phyloP scores from a whole-genome alignment of 1,139 yeast species.

The Suhomyces ambrosiae region DNA sequence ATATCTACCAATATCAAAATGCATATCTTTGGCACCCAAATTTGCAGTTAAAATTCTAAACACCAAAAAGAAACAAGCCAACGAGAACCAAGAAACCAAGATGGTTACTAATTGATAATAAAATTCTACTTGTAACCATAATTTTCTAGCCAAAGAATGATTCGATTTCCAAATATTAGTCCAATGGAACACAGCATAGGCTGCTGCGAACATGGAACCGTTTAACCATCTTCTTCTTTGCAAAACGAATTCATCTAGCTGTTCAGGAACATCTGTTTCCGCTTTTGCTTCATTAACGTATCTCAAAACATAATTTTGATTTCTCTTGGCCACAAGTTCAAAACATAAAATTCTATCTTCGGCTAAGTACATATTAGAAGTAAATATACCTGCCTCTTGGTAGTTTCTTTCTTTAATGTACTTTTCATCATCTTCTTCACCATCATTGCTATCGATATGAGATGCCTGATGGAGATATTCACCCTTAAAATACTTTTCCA shows the following conservation, averaged over 20 bases:
- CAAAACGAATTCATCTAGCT: conserved; percentile 67
- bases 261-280: conserved; percentile 82
- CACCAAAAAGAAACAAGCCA: conserved; percentile 75
- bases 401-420: conserved; percentile 46
- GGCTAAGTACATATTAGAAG: conserved; percentile 82
- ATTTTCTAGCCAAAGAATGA: conserved; percentile 63
- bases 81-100: conserved; percentile 76
- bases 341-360: conserved; percentile 84
- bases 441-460: conserved; percentile 26
- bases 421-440: conserved; percentile 45
- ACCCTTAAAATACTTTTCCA: conserved; percentile 78
- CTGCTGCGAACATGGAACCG: conserved; percentile 83
- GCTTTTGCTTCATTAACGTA: conserved; percentile 79
- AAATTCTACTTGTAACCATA: conserved; percentile 68
- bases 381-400: conserved; percentile 65
- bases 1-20: conserved; percentile 29
- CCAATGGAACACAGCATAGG: conserved; percentile 73
- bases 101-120: conserved; percentile 67
- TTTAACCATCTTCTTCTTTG: conserved; percentile 86
- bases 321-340: conserved; percentile 74
- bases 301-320: conserved; percentile 62
- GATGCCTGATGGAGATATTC: conserved; percentile 65
- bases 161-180: conserved; percentile 69
- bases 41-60: conserved; percentile 64
- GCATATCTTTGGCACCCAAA: conserved; percentile 50